Evolutionary conservation across 1,284 basidiomycete genomes (phyloP).

Genomic region (Melampsora larici-populina): DNA sequence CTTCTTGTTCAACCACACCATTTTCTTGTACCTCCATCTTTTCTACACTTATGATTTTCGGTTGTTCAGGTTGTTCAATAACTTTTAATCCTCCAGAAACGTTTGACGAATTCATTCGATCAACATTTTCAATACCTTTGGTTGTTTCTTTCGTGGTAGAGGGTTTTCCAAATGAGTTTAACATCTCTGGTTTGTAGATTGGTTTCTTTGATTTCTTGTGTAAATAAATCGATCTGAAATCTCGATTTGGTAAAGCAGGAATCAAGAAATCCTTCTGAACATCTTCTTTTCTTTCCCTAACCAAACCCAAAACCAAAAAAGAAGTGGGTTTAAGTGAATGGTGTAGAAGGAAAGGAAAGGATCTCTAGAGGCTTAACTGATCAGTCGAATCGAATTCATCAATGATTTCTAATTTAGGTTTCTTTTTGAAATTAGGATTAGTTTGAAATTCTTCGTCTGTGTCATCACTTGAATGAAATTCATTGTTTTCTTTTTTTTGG

Average conservation of each 20-base stretch:
- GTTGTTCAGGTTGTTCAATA: not conserved
- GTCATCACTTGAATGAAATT: not conserved
- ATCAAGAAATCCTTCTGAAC: not conserved
- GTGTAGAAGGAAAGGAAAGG: not conserved
- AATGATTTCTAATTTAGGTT: not conserved
- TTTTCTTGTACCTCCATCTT: not conserved
- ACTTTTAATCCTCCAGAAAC: slow-evolving; percentile 21
- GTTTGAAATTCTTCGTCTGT: slow-evolving; percentile 1
- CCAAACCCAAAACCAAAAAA: too few species aligned
- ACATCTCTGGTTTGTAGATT: slow-evolving; percentile 8
- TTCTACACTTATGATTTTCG: not conserved
- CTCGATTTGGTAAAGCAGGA: slow-evolving; percentile 19
- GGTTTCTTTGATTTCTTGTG: slow-evolving; percentile 11
- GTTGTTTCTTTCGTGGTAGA: not conserved
- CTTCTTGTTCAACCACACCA: not conserved
- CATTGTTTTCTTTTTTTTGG: not conserved
- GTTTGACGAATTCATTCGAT: slow-evolving; percentile 24
- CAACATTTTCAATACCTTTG: slow-evolving; percentile 16
- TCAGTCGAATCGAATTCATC: not conserved
- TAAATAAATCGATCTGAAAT: slow-evolving; percentile 32
- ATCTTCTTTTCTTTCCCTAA: not conserved
- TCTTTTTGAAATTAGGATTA: not conserved
- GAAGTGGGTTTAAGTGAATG: not conserved
- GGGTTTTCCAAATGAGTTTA: slow-evolving; percentile 18
- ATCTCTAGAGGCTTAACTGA: not conserved